A percentile compares a stretch with the other conserved stretches of the same genome.
Conservation (phyloP, 345 rosid species). For the Sisymbrium irio region DNA sequence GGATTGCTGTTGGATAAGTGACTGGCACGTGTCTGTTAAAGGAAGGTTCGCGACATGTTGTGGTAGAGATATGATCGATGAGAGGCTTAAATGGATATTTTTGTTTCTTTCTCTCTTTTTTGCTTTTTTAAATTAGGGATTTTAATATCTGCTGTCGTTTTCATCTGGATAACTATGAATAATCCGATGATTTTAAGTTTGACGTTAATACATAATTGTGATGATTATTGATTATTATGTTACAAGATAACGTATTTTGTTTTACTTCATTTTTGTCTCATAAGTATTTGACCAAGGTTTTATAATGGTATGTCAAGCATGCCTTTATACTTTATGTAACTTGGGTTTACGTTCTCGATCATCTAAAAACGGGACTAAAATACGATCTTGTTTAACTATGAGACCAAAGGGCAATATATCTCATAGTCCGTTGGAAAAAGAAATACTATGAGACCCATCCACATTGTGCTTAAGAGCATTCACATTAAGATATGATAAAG, state of each 20-base stretch:
- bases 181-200: conserved; percentile 15
- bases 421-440: too few species aligned
- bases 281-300: too few species aligned
- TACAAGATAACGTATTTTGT: neutral
- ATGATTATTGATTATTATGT: neutral
- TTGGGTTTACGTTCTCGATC: too few species aligned
- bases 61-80: conserved; percentile 33
- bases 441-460: too few species aligned
- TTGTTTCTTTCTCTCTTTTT: neutral
- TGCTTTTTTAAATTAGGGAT: neutral
- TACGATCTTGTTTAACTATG: too few species aligned
- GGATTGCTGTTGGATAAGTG: neutral
- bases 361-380: too few species aligned
- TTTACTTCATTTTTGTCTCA: too few species aligned
- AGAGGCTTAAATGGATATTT: conserved; percentile 7
- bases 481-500: too few species aligned
- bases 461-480: too few species aligned
- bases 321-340: too few species aligned
- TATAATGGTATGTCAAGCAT: too few species aligned
- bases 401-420: too few species aligned
- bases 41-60: conserved; percentile 30
- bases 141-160: conserved; percentile 19
- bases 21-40: conserved; percentile 23
- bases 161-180: conserved; percentile 4
- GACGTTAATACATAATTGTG: neutral